Evolutionary conservation across 2,329 filamentous ascomycete species (phyloP).

Genomic region (Colletotrichum abscissum): DNA sequence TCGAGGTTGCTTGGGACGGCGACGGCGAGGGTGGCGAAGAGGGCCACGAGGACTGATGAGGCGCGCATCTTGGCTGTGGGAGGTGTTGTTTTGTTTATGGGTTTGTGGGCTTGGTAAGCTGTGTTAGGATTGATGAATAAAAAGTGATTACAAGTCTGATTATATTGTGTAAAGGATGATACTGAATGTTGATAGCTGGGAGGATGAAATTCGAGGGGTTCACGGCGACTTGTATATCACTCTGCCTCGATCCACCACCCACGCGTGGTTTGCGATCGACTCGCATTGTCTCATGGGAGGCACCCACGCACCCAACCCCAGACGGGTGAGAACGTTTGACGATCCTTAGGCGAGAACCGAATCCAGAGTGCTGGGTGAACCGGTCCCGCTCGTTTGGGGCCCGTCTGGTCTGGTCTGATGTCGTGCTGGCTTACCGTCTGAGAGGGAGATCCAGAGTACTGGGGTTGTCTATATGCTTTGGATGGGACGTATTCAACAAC

Average conservation of each 20-base stretch:
- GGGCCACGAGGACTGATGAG: slow-evolving; percentile 13
- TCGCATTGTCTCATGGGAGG: background rate
- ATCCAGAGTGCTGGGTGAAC: background rate
- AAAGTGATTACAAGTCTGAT: too few species aligned
- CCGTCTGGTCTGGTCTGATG: background rate
- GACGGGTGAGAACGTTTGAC: background rate
- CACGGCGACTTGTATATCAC: background rate
- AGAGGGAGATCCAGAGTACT: too few species aligned
- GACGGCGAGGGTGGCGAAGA: slow-evolving; percentile 22
- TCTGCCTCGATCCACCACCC: too few species aligned
- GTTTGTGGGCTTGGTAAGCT: background rate
- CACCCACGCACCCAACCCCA: background rate
- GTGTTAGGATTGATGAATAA: background rate
- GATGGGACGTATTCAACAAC: too few species aligned
- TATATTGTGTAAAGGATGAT: too few species aligned
- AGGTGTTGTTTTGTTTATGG: background rate
- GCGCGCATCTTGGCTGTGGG: slow-evolving; percentile 3
- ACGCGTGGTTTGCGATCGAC: background rate
- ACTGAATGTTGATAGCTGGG: background rate
- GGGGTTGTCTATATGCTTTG: too few species aligned
- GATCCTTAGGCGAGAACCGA: background rate
- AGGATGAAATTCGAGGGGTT: background rate
- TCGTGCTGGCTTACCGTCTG: background rate
- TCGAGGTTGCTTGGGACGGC: background rate
- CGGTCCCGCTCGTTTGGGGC: background rate